Conservation (phyloP, 805 yeast genomes). For the Nakazawaea wickerhamii region DNA sequence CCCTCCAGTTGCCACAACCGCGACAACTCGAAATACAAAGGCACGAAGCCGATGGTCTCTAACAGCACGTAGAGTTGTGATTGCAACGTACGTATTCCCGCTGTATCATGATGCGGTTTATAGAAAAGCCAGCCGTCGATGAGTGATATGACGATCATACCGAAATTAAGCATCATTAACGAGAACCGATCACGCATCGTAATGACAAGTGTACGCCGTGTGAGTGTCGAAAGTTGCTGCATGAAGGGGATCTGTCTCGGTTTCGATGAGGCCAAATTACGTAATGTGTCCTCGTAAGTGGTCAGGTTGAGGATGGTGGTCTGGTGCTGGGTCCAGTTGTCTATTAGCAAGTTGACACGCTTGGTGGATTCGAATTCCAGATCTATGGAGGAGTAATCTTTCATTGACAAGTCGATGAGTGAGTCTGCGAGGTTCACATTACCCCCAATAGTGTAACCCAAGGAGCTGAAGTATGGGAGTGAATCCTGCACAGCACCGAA, state of each 20-base stretch:
- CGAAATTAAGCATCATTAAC: slow-evolving; percentile 27
- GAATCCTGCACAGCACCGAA: slow-evolving; percentile 12
- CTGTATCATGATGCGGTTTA: slow-evolving; percentile 46
- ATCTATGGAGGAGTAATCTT: slow-evolving; percentile 26
- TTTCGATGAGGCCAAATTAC: too few species aligned
- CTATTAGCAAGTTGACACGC: slow-evolving; percentile 25
- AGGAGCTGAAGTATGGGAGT: slow-evolving; percentile 11
- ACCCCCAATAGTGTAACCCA: slow-evolving; percentile 11
- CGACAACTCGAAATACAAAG: slow-evolving; percentile 45
- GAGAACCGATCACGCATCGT: slow-evolving; percentile 31
- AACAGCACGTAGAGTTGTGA: slow-evolving; percentile 41
- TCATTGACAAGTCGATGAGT: slow-evolving; percentile 32
- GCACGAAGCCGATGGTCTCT: slow-evolving; percentile 45
- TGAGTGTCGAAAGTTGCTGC: slow-evolving; percentile 22
- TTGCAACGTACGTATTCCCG: slow-evolving; percentile 56
- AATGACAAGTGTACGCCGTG: slow-evolving; percentile 29
- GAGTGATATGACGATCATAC: slow-evolving; percentile 38
- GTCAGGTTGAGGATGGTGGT: not conserved
- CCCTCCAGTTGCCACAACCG: slow-evolving; percentile 46
- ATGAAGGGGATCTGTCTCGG: slow-evolving; percentile 2
- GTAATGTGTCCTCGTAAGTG: not conserved
- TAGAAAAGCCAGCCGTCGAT: slow-evolving; percentile 64
- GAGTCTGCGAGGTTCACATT: slow-evolving; percentile 25
- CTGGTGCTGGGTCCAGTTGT: slow-evolving; percentile 22
- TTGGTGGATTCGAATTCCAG: slow-evolving; percentile 22